Evolutionary conservation across 768 basidiomycete genomes (phyloP).

Genomic region (Tulasnella sp.): DNA sequence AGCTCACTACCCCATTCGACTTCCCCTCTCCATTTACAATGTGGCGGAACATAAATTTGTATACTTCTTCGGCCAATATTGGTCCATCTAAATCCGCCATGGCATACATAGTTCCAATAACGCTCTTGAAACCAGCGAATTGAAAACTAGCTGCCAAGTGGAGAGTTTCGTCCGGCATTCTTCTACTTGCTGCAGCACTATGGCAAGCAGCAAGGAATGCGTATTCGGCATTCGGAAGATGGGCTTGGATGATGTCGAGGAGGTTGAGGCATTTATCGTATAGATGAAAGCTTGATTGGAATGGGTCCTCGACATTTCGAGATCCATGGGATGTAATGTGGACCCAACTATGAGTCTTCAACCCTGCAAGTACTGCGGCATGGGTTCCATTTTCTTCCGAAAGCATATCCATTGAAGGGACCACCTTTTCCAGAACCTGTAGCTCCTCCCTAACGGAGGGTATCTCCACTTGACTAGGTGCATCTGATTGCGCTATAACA

Average conservation of each 20-base stretch:
- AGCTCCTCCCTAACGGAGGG: background rate
- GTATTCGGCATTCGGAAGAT: background rate
- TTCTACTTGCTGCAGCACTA: background rate
- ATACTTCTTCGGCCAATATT: background rate
- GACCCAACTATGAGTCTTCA: background rate
- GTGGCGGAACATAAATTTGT: background rate
- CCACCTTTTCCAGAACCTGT: background rate
- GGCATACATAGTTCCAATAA: slow-evolving; percentile 3
- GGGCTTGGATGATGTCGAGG: background rate
- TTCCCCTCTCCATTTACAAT: background rate
- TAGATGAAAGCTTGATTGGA: background rate
- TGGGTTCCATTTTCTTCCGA: background rate
- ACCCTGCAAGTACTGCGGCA: background rate
- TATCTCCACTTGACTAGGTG: background rate
- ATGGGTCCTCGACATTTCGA: background rate
- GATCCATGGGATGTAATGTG: background rate
- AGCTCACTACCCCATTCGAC: background rate
- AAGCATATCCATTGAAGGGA: background rate
- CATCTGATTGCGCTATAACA: background rate
- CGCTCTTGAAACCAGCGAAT: background rate
- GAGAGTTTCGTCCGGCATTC: background rate
- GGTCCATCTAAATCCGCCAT: slow-evolving; percentile 1
- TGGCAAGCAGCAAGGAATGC: background rate
- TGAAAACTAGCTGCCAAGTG: background rate
- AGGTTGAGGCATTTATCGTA: background rate